Evolutionary conservation across 2,329 filamentous ascomycete genomes (phyloP).

Genomic region (Teratosphaeria zuluensis): DNA sequence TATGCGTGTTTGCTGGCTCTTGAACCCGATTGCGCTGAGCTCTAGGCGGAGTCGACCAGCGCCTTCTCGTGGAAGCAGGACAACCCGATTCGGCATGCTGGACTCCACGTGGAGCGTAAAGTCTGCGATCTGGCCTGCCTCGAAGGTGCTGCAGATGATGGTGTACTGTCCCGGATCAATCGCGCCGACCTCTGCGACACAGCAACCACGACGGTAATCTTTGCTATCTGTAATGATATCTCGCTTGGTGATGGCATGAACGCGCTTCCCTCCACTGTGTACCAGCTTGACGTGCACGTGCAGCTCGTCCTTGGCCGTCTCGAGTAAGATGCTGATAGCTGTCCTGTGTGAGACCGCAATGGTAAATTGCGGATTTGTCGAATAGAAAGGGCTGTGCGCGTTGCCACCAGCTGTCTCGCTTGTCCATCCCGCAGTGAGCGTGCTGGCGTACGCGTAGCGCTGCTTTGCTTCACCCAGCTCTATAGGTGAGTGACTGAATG

Average conservation of each 20-base stretch:
- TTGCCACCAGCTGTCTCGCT: slow-evolving; percentile 75
- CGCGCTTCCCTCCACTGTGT: slow-evolving; percentile 63
- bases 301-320: slow-evolving; percentile 55
- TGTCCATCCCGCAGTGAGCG: slow-evolving; percentile 61
- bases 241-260: slow-evolving; percentile 58
- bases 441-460: slow-evolving; percentile 49
- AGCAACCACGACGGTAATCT: slow-evolving; percentile 78
- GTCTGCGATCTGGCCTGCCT: slow-evolving; percentile 62
- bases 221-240: slow-evolving; percentile 76
- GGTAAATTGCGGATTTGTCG: slow-evolving; percentile 79
- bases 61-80: slow-evolving; percentile 58
- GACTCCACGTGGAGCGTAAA: slow-evolving; percentile 71
- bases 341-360: slow-evolving; percentile 50
- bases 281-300: slow-evolving; percentile 79
- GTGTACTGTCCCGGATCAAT: slow-evolving; percentile 71
- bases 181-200: slow-evolving; percentile 51
- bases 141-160: slow-evolving; percentile 83
- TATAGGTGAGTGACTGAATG: slow-evolving; percentile 61
- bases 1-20: slow-evolving; percentile 41
- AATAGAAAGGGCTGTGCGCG: slow-evolving; percentile 63
- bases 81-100: slow-evolving; percentile 45
- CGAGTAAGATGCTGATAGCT: slow-evolving; percentile 63
- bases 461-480: slow-evolving; percentile 52
- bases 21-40: slow-evolving; percentile 46
- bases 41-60: slow-evolving; percentile 62